Conservation (phyloP, 148 eudicot species). For the Chenopodium album region DNA sequence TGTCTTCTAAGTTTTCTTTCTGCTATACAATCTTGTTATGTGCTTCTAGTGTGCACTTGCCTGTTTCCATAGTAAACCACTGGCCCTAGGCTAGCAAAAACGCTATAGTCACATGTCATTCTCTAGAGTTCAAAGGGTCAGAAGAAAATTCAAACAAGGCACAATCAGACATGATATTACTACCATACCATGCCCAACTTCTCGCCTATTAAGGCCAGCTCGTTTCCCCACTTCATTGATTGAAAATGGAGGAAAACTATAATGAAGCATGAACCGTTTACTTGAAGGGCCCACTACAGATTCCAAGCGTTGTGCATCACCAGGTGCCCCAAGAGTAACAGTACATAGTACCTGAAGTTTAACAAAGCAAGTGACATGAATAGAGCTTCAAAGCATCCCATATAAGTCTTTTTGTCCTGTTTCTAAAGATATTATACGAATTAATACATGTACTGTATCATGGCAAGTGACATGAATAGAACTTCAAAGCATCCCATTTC, state of each 20-base stretch:
- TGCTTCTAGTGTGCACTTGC: neutral
- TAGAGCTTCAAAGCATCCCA: neutral
- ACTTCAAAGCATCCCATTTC: neutral
- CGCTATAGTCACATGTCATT: neutral
- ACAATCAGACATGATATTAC: neutral
- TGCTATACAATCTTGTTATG: neutral
- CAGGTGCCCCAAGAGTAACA: slow-evolving; percentile 96
- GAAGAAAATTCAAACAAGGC: neutral
- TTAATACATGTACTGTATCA: neutral
- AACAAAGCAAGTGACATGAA: neutral
- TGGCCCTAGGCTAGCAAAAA: neutral
- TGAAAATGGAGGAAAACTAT: slow-evolving; percentile 91
- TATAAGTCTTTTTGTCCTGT: neutral
- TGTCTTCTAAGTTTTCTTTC: neutral
- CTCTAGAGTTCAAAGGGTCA: neutral
- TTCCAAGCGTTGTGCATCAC: slow-evolving; percentile 81
- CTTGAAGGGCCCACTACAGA: slow-evolving; percentile 78
- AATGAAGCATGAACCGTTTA: slow-evolving; percentile 97
- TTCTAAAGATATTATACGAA: neutral
- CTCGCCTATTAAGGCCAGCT: slow-evolving; percentile 83
- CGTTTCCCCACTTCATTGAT: slow-evolving; percentile 96
- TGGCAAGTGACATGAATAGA: no score
- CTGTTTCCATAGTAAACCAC: neutral
- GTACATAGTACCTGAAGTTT: slow-evolving; percentile 78
- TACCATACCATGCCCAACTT: slow-evolving; percentile 95